Conservation (phyloP, 75 land plant genomes). For the Selaginella tamariscina region DNA sequence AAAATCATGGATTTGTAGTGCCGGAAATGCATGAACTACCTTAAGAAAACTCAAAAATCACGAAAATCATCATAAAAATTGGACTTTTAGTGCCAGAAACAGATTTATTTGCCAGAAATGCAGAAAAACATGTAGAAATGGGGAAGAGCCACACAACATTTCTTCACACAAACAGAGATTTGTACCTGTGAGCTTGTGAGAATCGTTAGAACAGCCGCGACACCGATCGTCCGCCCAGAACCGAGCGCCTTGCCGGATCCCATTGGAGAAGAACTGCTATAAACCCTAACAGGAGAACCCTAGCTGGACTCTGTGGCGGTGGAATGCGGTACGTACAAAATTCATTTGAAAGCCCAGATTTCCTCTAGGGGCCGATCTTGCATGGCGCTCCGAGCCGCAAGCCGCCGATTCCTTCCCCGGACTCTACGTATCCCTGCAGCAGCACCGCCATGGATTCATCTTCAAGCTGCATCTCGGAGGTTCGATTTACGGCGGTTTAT, state of each 20-base stretch:
- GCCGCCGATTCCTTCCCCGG: not conserved
- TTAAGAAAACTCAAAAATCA: too few species aligned
- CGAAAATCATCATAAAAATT: too few species aligned
- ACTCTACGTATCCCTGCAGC: not conserved
- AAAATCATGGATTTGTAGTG: too few species aligned
- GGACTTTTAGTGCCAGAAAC: too few species aligned
- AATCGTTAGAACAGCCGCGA: conserved; percentile 59
- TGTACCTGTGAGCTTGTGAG: conserved; percentile 85
- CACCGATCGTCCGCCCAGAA: conserved; percentile 12
- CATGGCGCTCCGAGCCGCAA: not conserved
- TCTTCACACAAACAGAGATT: not conserved
- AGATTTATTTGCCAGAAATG: too few species aligned
- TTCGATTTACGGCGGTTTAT: not conserved
- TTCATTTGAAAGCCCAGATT: not conserved
- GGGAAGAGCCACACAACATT: too few species aligned
- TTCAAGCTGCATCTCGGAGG: not conserved
- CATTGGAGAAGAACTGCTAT: not conserved
- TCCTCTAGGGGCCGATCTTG: not conserved
- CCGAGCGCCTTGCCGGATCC: not conserved
- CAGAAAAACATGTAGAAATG: too few species aligned
- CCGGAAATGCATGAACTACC: too few species aligned
- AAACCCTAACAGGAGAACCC: not conserved
- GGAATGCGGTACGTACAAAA: too few species aligned
- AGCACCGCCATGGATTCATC: not conserved
- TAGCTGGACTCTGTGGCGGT: too few species aligned